Evolutionary conservation across 805 yeast genomes (phyloP), one percentile per base, ranked within the genome.

Genomic region (Tetrapisispora nanseiensis): DNA sequence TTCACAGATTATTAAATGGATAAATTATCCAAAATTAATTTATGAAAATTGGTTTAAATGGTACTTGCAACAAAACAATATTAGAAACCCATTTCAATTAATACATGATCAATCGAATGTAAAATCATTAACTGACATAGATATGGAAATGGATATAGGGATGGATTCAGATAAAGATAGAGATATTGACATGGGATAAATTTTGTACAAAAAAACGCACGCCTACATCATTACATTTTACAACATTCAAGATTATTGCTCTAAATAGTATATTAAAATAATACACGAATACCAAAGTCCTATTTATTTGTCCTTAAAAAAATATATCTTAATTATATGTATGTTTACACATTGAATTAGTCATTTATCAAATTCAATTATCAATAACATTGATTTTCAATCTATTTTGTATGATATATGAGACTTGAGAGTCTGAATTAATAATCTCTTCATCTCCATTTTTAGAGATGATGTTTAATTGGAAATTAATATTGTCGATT

Each of bases 401-500:
- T 48, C 63, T 67, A 12, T 61, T 58, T 24, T 59, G 52, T 26
- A 69, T 49, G 1, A 67, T 61, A 20, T 51, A 45, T 1, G 56
- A 42, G 6, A 68, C 59, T 44, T 66, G 68, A 7, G 53, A 53
- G 42, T 64, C 66, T 3, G 58, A 47, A 1, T 43, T 46, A 6
- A 69, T 62, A 41, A 62, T 66, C 23, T 57, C 63, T 11, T 56
- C 62, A n/a, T 51, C 51, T 20, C 52, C 61, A 31, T 62, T 62
- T 20, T 55, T 53, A 22, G 53, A 46, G 40, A 63, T 69, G 5
- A 63, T 52, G 26, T 48, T 62, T 20, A 70, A 49, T 39, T 56
- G 61, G 47, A 69, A 68, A 12, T 58, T 43, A 2, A 55, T 59
- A 4, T 51, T 49, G 37, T 70, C 74, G 41, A 78, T 68, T 45